phyloP scores from a whole-genome alignment of 2,329 filamentous ascomycete species.

The Colletotrichum gloeosporioides region DNA sequence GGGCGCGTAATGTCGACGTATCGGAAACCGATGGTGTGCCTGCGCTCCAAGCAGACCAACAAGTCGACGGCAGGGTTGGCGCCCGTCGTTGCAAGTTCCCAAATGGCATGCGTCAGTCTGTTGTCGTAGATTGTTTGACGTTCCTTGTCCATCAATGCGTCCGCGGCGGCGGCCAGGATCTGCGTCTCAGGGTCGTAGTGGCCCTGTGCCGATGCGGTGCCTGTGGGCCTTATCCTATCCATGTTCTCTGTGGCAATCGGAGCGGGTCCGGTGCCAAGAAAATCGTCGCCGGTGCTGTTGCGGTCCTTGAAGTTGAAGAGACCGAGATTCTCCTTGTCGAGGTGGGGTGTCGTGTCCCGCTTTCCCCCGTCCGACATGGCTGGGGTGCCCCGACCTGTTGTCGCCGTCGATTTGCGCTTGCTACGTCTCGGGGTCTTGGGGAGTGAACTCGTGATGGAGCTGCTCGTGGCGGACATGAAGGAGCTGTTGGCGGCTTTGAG shows the following conservation, averaged over 20 bases:
- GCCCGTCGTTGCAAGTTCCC: constrained; percentile 88
- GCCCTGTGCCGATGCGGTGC: constrained; percentile 17
- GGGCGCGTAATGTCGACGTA: constrained; percentile 95
- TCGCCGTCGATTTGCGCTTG: constrained; percentile 62
- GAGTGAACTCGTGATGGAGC: constrained; percentile 79
- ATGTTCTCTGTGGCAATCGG: constrained; percentile 50
- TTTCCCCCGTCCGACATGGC: constrained; percentile 26
- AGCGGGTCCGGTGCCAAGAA: constrained; percentile 18
- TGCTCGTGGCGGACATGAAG: constrained; percentile 92
- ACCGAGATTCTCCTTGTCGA: constrained; percentile 57
- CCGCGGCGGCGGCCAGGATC: constrained; percentile 59
- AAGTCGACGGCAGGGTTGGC: constrained; percentile 95
- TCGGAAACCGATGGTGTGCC: constrained; percentile 91
- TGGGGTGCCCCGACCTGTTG: constrained; percentile 40
- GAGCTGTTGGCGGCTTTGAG: constrained; percentile 94
- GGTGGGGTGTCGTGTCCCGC: constrained; percentile 39
- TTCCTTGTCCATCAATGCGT: constrained; percentile 71
- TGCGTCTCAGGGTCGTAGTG: constrained; percentile 31
- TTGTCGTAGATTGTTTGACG: constrained; percentile 80
- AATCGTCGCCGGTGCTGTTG: constrained; percentile 23
- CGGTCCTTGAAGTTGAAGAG: constrained; percentile 30
- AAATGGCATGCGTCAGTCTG: constrained; percentile 89
- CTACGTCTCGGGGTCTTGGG: constrained; percentile 68
- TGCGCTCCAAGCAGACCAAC: constrained; percentile 88
- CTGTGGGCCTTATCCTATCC: constrained; percentile 48